These are phyloP conservation scores for Phytophthora ohioensis DNA, from an alignment of 352 stramenopile species.

Conservation along the genomic window DNA sequence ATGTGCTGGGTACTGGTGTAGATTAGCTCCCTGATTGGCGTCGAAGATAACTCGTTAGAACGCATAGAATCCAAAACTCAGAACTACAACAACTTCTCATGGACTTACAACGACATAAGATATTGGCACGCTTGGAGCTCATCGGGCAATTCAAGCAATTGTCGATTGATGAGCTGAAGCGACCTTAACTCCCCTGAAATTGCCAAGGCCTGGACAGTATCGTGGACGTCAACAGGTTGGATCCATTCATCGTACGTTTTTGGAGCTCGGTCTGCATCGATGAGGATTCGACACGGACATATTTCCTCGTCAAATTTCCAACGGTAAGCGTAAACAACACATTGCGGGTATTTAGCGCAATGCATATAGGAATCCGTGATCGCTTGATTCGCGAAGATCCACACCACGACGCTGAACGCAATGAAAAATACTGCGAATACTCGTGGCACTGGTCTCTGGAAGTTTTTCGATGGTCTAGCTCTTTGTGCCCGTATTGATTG, in stretches of 20 bases:
- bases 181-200: constrained; percentile 26
- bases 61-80: neutral
- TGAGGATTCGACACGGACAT: constrained; percentile 36
- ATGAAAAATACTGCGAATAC: constrained; percentile 26
- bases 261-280: constrained; percentile 27
- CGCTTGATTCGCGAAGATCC: constrained; percentile 16
- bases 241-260: constrained; percentile 32
- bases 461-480: neutral
- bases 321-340: constrained; percentile 32
- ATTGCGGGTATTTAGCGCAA: constrained; percentile 28
- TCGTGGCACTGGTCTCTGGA: constrained; percentile 27
- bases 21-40: constrained; percentile 17
- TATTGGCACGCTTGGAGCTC: constrained; percentile 28
- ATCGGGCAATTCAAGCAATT: constrained; percentile 23
- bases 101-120: constrained; percentile 34
- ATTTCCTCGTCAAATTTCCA: constrained; percentile 8
- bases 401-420: constrained; percentile 20
- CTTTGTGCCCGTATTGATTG: neutral
- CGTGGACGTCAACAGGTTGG: constrained; percentile 24
- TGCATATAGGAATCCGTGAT: neutral
- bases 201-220: constrained; percentile 23
- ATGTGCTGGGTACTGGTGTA: constrained; percentile 36
- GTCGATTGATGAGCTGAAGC: constrained; percentile 41
- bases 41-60: neutral
- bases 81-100: neutral